These are phyloP conservation scores for Coemansia asiatica DNA, from an alignment of 192 early-diverging fungal species.

Conservation along the genomic window DNA sequence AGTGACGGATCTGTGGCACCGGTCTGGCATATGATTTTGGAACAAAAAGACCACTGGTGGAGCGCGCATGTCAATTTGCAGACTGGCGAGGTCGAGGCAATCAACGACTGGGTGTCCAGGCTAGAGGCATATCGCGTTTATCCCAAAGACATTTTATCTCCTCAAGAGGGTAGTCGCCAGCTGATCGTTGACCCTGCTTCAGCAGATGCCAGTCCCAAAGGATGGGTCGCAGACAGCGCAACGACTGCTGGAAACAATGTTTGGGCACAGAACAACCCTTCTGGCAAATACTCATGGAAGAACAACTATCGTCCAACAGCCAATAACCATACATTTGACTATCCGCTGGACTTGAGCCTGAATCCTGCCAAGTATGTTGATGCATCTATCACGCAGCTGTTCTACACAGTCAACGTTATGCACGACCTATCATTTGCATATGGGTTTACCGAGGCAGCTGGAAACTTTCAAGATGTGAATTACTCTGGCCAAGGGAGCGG, in stretches of 20 bases:
- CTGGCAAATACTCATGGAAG: conserved; percentile 70
- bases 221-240: conserved; percentile 57
- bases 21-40: conserved; percentile 60
- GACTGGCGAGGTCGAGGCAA: conserved; percentile 39
- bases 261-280: conserved; percentile 81
- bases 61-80: conserved; percentile 29
- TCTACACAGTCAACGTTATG: conserved; percentile 89
- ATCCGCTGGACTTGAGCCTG: conserved; percentile 62
- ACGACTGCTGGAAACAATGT: conserved; percentile 93
- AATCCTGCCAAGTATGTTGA: conserved; percentile 74
- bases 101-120: conserved; percentile 61
- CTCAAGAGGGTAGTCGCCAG: background rate
- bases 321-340: conserved; percentile 68
- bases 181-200: conserved; percentile 27
- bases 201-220: conserved; percentile 75
- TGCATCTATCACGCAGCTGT: conserved; percentile 80
- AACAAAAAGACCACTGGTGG: conserved; percentile 56
- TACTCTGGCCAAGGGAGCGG: conserved; percentile 74
- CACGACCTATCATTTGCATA: conserved; percentile 90
- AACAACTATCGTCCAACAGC: conserved; percentile 77
- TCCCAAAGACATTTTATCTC: conserved; percentile 10
- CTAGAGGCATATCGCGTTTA: conserved; percentile 16
- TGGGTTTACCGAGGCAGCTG: conserved; percentile 87
- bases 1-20: conserved; percentile 22
- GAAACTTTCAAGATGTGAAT: conserved; percentile 95